These are phyloP conservation scores for Capronia coronata DNA, from an alignment of 2,329 filamentous ascomycete species.

Conservation along the genomic window DNA sequence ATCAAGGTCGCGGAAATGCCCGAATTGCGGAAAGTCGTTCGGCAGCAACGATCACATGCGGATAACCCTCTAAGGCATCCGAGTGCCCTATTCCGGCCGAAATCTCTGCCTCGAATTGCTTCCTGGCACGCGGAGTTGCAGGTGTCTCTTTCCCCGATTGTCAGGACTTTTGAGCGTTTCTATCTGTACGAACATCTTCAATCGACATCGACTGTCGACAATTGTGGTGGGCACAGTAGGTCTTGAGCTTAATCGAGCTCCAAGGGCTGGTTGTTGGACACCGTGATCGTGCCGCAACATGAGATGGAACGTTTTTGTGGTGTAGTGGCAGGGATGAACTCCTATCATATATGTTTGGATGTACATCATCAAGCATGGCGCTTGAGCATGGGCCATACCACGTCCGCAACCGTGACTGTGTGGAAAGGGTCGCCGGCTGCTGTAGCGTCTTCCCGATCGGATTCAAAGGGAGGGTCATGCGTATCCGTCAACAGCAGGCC, in stretches of 20 bases:
- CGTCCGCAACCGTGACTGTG: too few species aligned
- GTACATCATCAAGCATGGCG: too few species aligned
- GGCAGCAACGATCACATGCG: slow-evolving; percentile 84
- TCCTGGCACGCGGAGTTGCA: background rate
- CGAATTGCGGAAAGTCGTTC: slow-evolving; percentile 86
- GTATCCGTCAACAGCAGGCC: too few species aligned
- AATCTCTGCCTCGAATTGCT: background rate
- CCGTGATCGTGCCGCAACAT: background rate
- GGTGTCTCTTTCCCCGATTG: background rate
- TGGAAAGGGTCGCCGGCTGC: too few species aligned
- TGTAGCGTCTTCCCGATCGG: too few species aligned
- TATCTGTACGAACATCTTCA: background rate
- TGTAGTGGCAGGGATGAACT: background rate
- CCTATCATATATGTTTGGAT: background rate
- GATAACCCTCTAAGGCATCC: slow-evolving; percentile 37
- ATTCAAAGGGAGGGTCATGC: too few species aligned
- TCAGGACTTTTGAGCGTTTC: background rate
- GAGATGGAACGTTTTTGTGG: background rate
- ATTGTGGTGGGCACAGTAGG: background rate
- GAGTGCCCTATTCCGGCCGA: background rate
- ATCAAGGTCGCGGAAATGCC: slow-evolving; percentile 90
- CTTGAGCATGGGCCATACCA: too few species aligned
- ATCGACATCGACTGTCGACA: background rate
- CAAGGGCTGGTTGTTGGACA: slow-evolving; percentile 1
- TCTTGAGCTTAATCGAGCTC: background rate